Evolutionary conservation across 805 yeast species (phyloP), one percentile per base, ranked within the genome.

Genomic region (Candida glaebosa): DNA sequence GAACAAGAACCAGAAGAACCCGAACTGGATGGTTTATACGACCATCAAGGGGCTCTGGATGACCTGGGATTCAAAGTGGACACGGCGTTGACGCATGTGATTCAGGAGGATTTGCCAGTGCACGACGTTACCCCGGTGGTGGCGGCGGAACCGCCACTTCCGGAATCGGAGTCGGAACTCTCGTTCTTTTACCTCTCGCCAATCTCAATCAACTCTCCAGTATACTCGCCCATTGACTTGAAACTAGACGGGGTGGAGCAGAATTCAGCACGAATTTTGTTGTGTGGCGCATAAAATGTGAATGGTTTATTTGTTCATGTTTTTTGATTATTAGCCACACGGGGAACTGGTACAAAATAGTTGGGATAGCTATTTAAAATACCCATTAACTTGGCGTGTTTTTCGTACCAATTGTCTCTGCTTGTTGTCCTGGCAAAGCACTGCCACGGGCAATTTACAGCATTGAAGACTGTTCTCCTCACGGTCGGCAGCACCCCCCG

Each of bases 241-340:
- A 47, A 42, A 44, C 48, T 44, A 35, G 50, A 49, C 54, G 70
- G 63, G 57, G 52, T 67, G 69, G 72, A 60, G 72, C 73, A 68
- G 65, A 66, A 67, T 67, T 67, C 73, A 58, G 73, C 62, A 68
- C 73, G 55, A 61, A 67, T 67, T 68, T 65, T 64, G 69, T 38
- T 38, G 15, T 18, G 32, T 34, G 16, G 16, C 8, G 15, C 20
- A 18, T 14, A 31, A 17, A 15, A 2, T 12, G 19, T 15, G 17
- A 8, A 17, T 15, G 18, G 24, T n/a, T n/a, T n/a, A n/a, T n/a
- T n/a, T n/a, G n/a, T n/a, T n/a, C n/a, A n/a, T n/a, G n/a, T n/a
- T n/a, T n/a, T n/a, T n/a, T n/a, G n/a, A n/a, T n/a, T n/a, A n/a
- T n/a, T n/a, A n/a, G n/a, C n/a, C n/a, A n/a, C n/a, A n/a, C n/a